Evolutionary conservation across 1,139 yeast species (phyloP), one percentile per base, ranked within the genome.

Genomic region (Blastobotrys persicus): DNA sequence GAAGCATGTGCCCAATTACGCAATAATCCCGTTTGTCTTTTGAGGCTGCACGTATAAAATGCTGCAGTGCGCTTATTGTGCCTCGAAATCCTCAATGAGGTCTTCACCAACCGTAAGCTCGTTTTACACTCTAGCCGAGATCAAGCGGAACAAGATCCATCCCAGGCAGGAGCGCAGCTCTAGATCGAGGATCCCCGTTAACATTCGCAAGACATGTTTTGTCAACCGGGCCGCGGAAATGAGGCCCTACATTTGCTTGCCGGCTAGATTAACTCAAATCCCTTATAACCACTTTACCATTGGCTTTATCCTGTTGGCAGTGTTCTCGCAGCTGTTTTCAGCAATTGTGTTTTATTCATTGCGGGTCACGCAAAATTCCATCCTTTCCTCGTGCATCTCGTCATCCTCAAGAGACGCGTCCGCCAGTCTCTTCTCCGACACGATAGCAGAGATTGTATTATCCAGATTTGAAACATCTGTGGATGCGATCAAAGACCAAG

Each of bases 1-100:
- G n/a, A 23, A 23, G 28, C 51, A 65, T 52, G 53, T 63, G 49
- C 64, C 67, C 38, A 53, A 53, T 52, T 57, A 63, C 63, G 60
- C 66, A 1, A 48, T 63, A 2, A 28, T 61, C 11, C 67, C 66
- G 3, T 46, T 50, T 11, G 14, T 62, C 5, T 48, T 52, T 35
- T 60, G 46, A 46, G 32, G 38, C 31, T 39, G 13, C 19, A 31
- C 31, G n/a, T 18, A n/a, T n/a, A n/a, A n/a, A n/a, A n/a, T n/a
- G n/a, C n/a, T n/a, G n/a, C n/a, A n/a, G n/a, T n/a, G n/a, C n/a
- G 31, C 34, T 45, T 39, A n/a, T 23, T 18, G 43, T 32, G 23
- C 38, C 40, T 12, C 20, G 14, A 32, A 32, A 34, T 14, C 31
- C 12, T 12, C 17, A 11, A 37, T 37, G 41, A 37, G 28, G 41